These are phyloP conservation scores for Kwoniella heveanensis DNA, from an alignment of 768 basidiomycete genomes.

Conservation along the genomic window DNA sequence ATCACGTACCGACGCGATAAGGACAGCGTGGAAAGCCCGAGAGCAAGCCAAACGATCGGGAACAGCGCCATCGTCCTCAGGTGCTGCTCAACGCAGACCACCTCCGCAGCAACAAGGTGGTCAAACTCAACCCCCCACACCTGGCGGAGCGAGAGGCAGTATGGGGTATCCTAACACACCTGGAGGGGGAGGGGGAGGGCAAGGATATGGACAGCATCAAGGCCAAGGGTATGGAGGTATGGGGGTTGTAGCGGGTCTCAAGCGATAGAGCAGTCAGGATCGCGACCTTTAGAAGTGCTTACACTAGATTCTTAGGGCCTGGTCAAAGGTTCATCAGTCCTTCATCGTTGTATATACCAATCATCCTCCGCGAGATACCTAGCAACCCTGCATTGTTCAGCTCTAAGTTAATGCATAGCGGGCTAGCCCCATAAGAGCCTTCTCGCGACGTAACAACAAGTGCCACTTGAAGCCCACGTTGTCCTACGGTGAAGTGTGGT, in stretches of 20 bases:
- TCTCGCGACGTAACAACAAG: no score
- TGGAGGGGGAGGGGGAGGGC: conserved; percentile 5
- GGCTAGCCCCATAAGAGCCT: no score
- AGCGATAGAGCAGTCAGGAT: conserved; percentile 8
- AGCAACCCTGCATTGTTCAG: no score
- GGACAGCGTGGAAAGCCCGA: conserved; percentile 46
- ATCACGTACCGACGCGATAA: conserved; percentile 36
- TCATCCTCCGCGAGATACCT: no score
- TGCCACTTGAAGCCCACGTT: no score
- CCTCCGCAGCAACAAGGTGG: conserved; percentile 7
- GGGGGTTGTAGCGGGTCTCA: conserved; percentile 36
- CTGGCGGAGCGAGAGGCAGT: conserved; percentile 18
- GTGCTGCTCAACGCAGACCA: conserved; percentile 11
- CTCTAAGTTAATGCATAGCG: no score
- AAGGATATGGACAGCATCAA: conserved; percentile 1
- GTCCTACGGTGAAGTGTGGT: not conserved
- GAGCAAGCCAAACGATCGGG: conserved; percentile 5
- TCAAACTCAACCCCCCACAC: conserved; percentile 33
- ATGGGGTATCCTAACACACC: conserved; percentile 24
- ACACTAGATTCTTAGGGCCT: no score
- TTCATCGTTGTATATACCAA: conserved; percentile 1
- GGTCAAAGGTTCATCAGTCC: no score
- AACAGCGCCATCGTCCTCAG: conserved; percentile 13
- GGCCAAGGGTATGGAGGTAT: conserved; percentile 11
- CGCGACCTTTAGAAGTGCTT: no score